Evolutionary conservation across 257 asterid genomes (phyloP).

Genomic region (Solanum chmielewskii): DNA sequence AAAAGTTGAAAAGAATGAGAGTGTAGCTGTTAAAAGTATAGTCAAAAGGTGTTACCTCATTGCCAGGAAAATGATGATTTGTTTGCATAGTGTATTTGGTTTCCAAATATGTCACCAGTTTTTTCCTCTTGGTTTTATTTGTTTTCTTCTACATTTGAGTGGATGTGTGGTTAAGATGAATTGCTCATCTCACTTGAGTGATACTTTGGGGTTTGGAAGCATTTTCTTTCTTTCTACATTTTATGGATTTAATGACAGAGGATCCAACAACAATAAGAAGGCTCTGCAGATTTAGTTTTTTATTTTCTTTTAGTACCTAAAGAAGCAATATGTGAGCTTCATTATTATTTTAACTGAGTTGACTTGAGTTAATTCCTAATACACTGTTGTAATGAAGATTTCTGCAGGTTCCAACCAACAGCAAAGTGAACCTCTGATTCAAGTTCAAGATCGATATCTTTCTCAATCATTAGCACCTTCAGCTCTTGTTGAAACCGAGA

Average conservation of each 20-base stretch:
- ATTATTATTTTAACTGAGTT: neutral
- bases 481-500: conserved; percentile 23
- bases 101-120: neutral
- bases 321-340: neutral
- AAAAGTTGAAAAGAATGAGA: neutral
- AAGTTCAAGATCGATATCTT: conserved; percentile 36
- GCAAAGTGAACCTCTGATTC: conserved; percentile 25
- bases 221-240: neutral
- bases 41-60: neutral
- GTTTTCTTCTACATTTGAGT: neutral
- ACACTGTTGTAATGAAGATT: conserved; percentile 23
- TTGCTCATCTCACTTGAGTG: neutral
- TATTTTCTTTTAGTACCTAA: neutral
- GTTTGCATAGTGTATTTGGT: neutral
- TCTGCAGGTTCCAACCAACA: conserved; percentile 39
- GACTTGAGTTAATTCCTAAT: conserved; percentile 9
- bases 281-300: neutral
- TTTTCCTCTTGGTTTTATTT: neutral
- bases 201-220: neutral
- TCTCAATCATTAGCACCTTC: conserved; percentile 34
- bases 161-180: neutral
- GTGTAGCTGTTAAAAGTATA: neutral
- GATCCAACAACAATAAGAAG: neutral
- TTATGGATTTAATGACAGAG: neutral
- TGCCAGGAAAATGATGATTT: neutral